These are phyloP conservation scores for Scenedesmus sp. DNA, from an alignment of 163 green algal species.

Conservation along the genomic window DNA sequence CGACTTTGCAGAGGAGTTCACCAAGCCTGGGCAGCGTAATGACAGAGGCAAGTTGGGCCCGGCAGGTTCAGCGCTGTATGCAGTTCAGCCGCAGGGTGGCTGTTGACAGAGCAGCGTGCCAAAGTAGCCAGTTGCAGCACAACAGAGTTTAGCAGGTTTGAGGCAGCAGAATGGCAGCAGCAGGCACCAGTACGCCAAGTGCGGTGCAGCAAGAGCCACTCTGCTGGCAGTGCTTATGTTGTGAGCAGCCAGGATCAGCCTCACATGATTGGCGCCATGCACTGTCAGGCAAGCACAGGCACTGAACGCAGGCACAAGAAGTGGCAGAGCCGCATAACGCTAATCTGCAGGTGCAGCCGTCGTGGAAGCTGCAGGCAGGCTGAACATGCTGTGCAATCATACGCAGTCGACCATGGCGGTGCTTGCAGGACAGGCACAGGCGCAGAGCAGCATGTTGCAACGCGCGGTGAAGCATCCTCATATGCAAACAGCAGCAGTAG, in stretches of 20 bases:
- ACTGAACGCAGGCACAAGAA: neutral
- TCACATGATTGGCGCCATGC: too few relatives aligned
- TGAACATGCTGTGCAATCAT: neutral
- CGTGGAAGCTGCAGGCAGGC: neutral
- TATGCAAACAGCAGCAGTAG: neutral
- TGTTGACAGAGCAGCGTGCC: neutral
- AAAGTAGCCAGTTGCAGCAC: neutral
- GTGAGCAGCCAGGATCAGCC: neutral
- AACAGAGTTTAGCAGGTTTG: neutral
- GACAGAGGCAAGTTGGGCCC: slow-evolving; percentile 16
- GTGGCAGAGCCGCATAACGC: neutral
- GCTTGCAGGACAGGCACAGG: neutral
- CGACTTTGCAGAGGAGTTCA: slow-evolving; percentile 88
- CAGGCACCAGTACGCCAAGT: neutral
- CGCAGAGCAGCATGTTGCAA: neutral
- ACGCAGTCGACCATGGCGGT: neutral
- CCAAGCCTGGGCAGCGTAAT: neutral
- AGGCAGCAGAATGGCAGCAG: neutral
- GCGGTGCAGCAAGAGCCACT: neutral
- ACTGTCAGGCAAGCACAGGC: neutral
- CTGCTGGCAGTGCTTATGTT: neutral
- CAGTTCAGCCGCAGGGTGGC: neutral
- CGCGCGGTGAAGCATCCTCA: neutral
- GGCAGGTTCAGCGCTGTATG: too few relatives aligned
- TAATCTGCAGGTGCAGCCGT: neutral